A percentile compares a stretch with the other conserved stretches of the same genome.
phyloP scores from a whole-genome alignment of 2,329 filamentous ascomycete species.

The Cordyceps fumosorosea region DNA sequence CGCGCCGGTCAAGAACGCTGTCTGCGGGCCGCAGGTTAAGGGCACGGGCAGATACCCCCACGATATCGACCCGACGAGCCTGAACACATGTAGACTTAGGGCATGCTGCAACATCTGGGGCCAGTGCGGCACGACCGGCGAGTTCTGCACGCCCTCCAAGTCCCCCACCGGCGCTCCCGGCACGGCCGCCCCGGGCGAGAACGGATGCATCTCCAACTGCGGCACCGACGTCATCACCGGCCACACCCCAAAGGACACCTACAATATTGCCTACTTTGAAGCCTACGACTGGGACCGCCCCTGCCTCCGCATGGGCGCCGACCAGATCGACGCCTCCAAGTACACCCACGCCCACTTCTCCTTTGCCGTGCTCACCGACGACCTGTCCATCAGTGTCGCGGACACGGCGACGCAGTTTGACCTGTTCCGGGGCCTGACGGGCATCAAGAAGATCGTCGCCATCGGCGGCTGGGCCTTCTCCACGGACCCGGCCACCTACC shows the following conservation, averaged over 20 bases:
- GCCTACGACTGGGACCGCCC: slow-evolving; percentile 25
- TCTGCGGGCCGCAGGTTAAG: slow-evolving; percentile 25
- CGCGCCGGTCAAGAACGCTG: slow-evolving; percentile 16
- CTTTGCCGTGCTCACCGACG: slow-evolving; percentile 26
- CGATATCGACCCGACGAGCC: slow-evolving; percentile 15
- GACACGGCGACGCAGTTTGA: slow-evolving; percentile 19
- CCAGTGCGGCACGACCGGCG: slow-evolving; percentile 32
- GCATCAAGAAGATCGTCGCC: slow-evolving; percentile 21
- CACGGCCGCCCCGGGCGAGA: slow-evolving; percentile 24
- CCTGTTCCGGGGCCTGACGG: slow-evolving; percentile 15
- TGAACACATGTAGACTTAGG: slow-evolving; percentile 26
- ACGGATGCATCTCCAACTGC: slow-evolving; percentile 26
- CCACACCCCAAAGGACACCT: slow-evolving; percentile 6
- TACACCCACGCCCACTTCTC: slow-evolving; percentile 31
- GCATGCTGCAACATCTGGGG: slow-evolving; percentile 33
- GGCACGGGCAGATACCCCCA: slow-evolving; percentile 16
- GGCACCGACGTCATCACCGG: slow-evolving; percentile 20
- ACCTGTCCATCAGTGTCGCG: slow-evolving; percentile 15
- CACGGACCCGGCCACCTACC: slow-evolving; percentile 12
- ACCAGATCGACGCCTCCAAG: slow-evolving; percentile 8
- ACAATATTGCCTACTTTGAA: slow-evolving; percentile 26
- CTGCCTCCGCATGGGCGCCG: slow-evolving; percentile 22
- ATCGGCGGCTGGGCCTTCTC: slow-evolving; percentile 25
- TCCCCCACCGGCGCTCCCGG: slow-evolving; percentile 29
- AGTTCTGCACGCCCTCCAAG: slow-evolving; percentile 28